Evolutionary conservation across 331 rosid genomes (phyloP).

Genomic region (Prunus yedoensis): DNA sequence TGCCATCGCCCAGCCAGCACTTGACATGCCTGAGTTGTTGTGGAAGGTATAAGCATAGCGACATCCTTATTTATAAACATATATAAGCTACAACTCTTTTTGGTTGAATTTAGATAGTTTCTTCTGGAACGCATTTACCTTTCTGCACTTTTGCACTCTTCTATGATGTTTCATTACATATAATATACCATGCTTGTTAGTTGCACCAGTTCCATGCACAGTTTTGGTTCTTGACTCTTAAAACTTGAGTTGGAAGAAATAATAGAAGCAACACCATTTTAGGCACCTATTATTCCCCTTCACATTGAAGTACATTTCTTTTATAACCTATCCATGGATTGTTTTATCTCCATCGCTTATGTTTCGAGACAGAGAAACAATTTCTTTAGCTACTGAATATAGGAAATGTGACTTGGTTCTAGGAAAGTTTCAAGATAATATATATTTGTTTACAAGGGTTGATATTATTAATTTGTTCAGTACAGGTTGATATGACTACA

Average conservation of each 20-base stretch:
- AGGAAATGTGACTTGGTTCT: background rate
- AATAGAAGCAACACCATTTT: background rate
- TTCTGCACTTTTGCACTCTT: background rate
- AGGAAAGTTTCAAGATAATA: background rate
- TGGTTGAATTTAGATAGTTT: background rate
- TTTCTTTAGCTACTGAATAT: background rate
- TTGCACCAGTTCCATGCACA: background rate
- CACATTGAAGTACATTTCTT: background rate
- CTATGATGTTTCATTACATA: background rate
- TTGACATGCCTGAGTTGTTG: conserved; percentile 90
- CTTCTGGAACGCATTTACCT: background rate
- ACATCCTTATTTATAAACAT: background rate
- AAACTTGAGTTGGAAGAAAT: background rate
- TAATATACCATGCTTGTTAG: background rate
- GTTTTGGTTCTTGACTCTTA: background rate
- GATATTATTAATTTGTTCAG: background rate
- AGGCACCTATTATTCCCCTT: background rate
- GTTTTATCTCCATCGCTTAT: background rate
- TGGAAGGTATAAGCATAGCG: conserved; percentile 68
- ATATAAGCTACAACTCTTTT: background rate
- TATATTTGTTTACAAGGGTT: background rate
- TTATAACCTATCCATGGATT: background rate
- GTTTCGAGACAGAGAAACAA: background rate
- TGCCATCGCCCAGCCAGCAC: conserved; percentile 87
- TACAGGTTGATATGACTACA: background rate